Evolutionary conservation across 2,329 filamentous ascomycete genomes (phyloP).

Genomic region (Claviceps sorghi): DNA sequence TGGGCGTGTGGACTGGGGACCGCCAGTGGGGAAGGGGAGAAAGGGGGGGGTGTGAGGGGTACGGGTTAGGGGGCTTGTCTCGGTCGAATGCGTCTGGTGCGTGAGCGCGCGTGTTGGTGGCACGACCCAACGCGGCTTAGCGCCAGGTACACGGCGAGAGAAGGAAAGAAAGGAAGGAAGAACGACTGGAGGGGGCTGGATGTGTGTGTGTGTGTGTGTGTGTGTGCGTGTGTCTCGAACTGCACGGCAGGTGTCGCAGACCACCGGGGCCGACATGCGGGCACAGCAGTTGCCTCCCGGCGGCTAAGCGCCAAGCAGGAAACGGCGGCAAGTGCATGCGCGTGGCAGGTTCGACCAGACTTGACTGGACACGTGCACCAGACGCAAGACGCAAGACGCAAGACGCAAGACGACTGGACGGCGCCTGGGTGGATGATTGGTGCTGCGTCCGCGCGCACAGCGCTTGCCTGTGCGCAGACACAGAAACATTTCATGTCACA

Average conservation of each 20-base stretch:
- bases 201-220: too few relatives aligned
- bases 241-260: not conserved
- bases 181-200: too few relatives aligned
- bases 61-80: too few relatives aligned
- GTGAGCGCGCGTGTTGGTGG: not conserved
- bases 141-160: conserved; percentile 1
- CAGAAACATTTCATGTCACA: too few relatives aligned
- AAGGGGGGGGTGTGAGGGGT: not conserved
- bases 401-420: not conserved
- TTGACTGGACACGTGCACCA: too few relatives aligned
- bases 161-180: not conserved
- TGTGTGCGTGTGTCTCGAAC: too few relatives aligned
- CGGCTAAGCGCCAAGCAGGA: not conserved
- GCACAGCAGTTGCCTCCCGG: too few relatives aligned
- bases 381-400: too few relatives aligned
- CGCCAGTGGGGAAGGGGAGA: not conserved
- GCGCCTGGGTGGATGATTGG: not conserved
- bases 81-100: too few relatives aligned
- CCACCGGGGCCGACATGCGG: not conserved
- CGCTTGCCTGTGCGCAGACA: too few relatives aligned
- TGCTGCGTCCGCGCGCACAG: too few relatives aligned
- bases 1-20: too few relatives aligned
- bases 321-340: not conserved
- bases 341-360: not conserved
- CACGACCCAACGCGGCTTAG: conserved; percentile 2